Percentiles rank a stretch among this genome's conserved stretches.
These are phyloP conservation scores for Punctularia strigosozonata DNA, from an alignment of 768 basidiomycete species.

Conservation along the genomic window DNA sequence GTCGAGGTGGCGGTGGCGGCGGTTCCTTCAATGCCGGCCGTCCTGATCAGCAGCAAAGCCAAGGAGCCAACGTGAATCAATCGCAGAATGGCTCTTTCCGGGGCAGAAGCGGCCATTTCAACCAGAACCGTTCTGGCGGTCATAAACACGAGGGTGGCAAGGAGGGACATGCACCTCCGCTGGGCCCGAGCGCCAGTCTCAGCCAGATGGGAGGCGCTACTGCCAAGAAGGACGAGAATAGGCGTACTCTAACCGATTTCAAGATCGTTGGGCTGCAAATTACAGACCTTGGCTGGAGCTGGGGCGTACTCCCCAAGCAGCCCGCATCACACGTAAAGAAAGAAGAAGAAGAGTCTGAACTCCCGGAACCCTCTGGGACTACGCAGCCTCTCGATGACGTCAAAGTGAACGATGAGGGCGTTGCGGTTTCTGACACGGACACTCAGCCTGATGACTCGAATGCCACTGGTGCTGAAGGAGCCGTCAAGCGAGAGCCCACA, in stretches of 20 bases:
- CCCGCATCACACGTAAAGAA: conserved; percentile 13
- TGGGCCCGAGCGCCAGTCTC: too few species aligned
- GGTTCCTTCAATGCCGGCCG: conserved; percentile 48
- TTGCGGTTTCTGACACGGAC: conserved; percentile 3
- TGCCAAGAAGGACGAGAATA: conserved; percentile 81
- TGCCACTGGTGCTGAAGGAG: too few species aligned
- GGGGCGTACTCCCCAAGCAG: conserved; percentile 50
- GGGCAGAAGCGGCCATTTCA: conserved; percentile 44
- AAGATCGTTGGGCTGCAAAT: conserved; percentile 89
- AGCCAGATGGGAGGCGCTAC: conserved; percentile 12
- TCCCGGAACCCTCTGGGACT: conserved; percentile 17
- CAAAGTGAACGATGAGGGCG: conserved; percentile 1
- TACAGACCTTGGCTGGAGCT: conserved; percentile 72
- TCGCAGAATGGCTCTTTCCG: conserved; percentile 26
- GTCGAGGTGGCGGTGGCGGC: conserved; percentile 55
- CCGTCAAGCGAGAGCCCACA: too few species aligned
- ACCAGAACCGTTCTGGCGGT: conserved; percentile 20
- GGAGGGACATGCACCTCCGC: too few species aligned
- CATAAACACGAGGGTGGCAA: conserved; percentile 25
- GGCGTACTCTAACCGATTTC: conserved; percentile 94
- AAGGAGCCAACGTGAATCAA: conserved; percentile 16
- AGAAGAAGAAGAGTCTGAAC: conserved; percentile 20
- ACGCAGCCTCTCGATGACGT: conserved; percentile 5
- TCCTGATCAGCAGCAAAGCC: conserved; percentile 23
- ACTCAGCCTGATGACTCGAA: too few species aligned